Base-by-base conservation (phyloP, 2,329 filamentous ascomycete species). In the Fusarium sp. region DNA sequence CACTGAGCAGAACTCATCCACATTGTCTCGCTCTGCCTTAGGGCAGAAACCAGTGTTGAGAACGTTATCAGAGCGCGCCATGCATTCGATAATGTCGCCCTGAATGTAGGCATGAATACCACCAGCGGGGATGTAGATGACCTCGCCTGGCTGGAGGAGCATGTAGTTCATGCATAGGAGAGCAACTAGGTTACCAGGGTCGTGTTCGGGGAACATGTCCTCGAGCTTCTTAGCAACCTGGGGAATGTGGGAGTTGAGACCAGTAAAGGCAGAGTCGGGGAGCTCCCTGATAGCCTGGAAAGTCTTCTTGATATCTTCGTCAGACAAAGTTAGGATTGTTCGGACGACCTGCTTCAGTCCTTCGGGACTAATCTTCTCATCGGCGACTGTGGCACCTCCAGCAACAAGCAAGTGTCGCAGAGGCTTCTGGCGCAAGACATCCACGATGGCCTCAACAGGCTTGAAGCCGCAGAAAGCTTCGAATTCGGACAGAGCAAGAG, bases 401-500 rank as follows among this genome's bases (percentile, higher is more conserved):
- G 68, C 59, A 15, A 63, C 63, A 14, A 73, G 49, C 24, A 76
- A 61, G n/a, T 73, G 72, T 45, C 67, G 64, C 25, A 77, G 38
- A 16, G 70, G 71, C 46, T 74, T 72, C 27, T 91, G 80, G 43
- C 85, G 79, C 74, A 93, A 85, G 2, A 93, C 79, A 0, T 82
- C 76, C 32, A 88, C 79, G 61, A 94, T 89, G 4, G 89, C 83
- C 12, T 79, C 75, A 0, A 92, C 81, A 0, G 90, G 88, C 75
- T 92, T 94, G 82, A 90, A 94, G 8, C 92, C 92, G 12, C 89
- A 90, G 72, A 95, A 94, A 0, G 91, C 89, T 77, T 94, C 91
- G 73, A 95, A 94, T 24, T 89, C 87, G 15, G 86, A 85, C 2
- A 94, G 80, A 0, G 92, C 91, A 2, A 95, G 82, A 1, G 92